These are phyloP conservation scores for Nakataea oryzae DNA, from an alignment of 2,329 filamentous ascomycete genomes.

Conservation along the genomic window DNA sequence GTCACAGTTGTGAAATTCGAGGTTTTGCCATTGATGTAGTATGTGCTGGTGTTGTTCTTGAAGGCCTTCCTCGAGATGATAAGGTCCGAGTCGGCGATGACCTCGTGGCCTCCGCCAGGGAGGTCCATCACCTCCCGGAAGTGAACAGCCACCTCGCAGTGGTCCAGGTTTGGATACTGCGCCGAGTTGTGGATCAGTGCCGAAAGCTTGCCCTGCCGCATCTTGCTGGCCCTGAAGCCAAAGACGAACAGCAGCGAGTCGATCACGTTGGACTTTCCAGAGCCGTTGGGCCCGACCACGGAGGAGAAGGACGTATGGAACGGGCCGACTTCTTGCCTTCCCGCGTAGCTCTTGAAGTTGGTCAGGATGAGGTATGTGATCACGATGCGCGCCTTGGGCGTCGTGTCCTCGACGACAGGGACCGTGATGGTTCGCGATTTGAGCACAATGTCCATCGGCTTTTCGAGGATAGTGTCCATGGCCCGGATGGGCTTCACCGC, in stretches of 20 bases:
- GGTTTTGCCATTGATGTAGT: slow-evolving; percentile 85
- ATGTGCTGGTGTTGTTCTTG: slow-evolving; percentile 97
- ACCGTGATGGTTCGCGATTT: slow-evolving; percentile 67
- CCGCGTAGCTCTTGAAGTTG: slow-evolving; percentile 99
- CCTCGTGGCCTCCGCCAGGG: slow-evolving; percentile 61
- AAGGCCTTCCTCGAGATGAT: slow-evolving; percentile 88
- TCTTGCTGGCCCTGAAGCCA: slow-evolving; percentile 96
- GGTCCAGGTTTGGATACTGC: slow-evolving; percentile 70
- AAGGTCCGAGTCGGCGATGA: slow-evolving; percentile 75
- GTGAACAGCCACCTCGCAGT: slow-evolving; percentile 92
- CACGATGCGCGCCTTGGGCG: slow-evolving; percentile 77
- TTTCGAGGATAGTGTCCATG: slow-evolving; percentile 69
- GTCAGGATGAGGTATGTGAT: slow-evolving; percentile 85
- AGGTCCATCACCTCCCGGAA: slow-evolving; percentile 93
- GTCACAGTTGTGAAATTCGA: slow-evolving; percentile 92
- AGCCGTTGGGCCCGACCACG: slow-evolving; percentile 94
- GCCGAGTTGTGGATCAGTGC: slow-evolving; percentile 97
- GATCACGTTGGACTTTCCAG: slow-evolving; percentile 97
- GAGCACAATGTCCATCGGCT: slow-evolving; percentile 86
- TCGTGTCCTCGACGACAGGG: slow-evolving; percentile 57
- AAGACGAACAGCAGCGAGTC: slow-evolving; percentile 98
- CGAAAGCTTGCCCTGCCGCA: slow-evolving; percentile 97
- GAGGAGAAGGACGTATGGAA: slow-evolving; percentile 97
- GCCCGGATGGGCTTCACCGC: slow-evolving; percentile 62
- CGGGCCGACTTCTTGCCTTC: slow-evolving; percentile 86